Evolutionary conservation across 176 grass and related monocot species (phyloP), one percentile per base, ranked within the genome.

Genomic region (Musa troglodytarum): DNA sequence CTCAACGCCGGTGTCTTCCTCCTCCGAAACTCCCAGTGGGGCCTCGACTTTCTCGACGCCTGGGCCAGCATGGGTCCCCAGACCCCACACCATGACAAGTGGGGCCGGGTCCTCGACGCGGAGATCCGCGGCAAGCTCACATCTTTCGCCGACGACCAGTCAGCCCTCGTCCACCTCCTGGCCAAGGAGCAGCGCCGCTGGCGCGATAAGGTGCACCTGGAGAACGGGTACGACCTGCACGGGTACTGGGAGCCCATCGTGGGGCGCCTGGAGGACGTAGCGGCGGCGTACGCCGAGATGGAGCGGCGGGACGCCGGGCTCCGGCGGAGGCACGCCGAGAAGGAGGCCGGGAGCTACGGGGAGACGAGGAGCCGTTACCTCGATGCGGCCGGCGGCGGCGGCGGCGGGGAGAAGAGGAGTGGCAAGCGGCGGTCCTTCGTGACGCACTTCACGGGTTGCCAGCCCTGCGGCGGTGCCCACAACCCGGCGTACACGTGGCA

Each of bases 1-100:
- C 92, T 96, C 85, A 96, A 96, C 80, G 92, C 92, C 29, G 89
- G 92, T 21, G 89, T 96, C 1, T 92, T 96, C 83, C 79, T 96
- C 76, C 76, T 96, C 83, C 85, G 92, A 11, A 96, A 92, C 80
- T 92, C 89, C 87, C 92, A 96, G 81, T 96, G 92, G 92, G 82
- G 81, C 57, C 85, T 96, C 51, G 89, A 96, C 79, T 89, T 96
- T 87, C 87, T 91, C 82, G 85, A 49, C 70, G 69, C 72, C 16
- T 91, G 89, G 89, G 80, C 85, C 21, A 56, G 77, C 80, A 88
- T 88, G 85, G 89, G 89, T 7, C 89, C 89, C 1, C 77, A 67
- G 55, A 85, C 77, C 1, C 85, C 85, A 43, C 74, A 88, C 16
- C 83, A 88, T 74, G 14, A 1, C 0, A 52, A 20, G 6, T 91